These are phyloP conservation scores for Paraconiothyrium sp. DNA, from an alignment of 2,329 filamentous ascomycete genomes.

Conservation along the genomic window DNA sequence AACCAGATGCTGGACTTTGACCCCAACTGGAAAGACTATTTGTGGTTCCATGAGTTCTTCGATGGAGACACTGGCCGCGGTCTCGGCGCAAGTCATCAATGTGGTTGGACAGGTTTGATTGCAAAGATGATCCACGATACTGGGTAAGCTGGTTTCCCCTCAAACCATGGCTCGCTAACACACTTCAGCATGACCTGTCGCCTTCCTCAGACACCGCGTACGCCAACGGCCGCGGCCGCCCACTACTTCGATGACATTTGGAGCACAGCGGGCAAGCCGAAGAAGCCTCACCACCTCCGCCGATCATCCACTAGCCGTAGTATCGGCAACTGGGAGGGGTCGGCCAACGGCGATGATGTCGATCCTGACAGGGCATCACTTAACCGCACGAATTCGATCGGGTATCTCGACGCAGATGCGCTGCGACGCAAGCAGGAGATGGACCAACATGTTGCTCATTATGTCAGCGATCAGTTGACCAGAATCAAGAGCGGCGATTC, in stretches of 20 bases:
- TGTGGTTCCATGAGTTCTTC: constrained; percentile 99
- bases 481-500: constrained; percentile 71
- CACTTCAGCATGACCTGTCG: constrained; percentile 79
- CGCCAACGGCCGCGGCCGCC: constrained; percentile 80
- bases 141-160: constrained; percentile 68
- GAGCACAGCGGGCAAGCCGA: constrained; percentile 58
- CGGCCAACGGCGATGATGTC: constrained; percentile 46
- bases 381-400: constrained; percentile 58
- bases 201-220: constrained; percentile 90
- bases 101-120: constrained; percentile 94
- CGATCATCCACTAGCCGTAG: constrained; percentile 85
- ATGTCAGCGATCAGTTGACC: constrained; percentile 82
- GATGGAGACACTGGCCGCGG: constrained; percentile 91
- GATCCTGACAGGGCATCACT: constrained; percentile 29
- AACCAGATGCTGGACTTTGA: constrained; percentile 90
- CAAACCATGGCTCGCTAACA: neutral
- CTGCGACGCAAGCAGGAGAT: constrained; percentile 48
- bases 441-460: constrained; percentile 75
- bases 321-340: constrained; percentile 77
- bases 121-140: constrained; percentile 98
- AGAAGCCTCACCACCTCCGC: constrained; percentile 67
- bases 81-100: constrained; percentile 91
- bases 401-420: constrained; percentile 63
- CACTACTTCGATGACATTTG: constrained; percentile 97
- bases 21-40: constrained; percentile 88